Evolutionary conservation across 306 rosid genomes (phyloP).

Genomic region (Dalbergia cochinchinensis): DNA sequence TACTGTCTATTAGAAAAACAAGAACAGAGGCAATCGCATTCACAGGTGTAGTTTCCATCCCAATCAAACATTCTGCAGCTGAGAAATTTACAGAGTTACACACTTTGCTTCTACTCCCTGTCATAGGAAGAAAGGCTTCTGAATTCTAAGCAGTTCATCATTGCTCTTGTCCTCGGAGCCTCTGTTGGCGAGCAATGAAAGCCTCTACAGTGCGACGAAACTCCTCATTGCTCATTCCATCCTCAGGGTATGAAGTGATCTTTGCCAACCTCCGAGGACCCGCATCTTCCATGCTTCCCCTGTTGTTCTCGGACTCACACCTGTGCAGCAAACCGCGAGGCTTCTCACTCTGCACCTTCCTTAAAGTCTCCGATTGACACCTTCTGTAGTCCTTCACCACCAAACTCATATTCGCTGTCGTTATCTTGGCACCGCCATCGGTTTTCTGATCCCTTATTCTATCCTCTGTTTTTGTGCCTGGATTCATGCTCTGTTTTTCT

Average conservation of each 20-base stretch:
- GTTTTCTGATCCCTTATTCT: not conserved
- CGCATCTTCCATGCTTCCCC: not conserved
- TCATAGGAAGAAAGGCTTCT: not conserved
- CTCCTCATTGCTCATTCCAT: slow-evolving; percentile 81
- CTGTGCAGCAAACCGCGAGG: slow-evolving; percentile 44
- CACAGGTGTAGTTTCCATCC: slow-evolving; percentile 2
- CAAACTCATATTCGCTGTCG: not conserved
- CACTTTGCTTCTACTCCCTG: not conserved
- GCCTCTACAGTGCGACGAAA: slow-evolving; percentile 75
- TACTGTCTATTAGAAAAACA: not conserved
- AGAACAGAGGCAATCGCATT: slow-evolving; percentile 8
- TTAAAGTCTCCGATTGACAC: slow-evolving; percentile 58
- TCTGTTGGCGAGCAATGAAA: slow-evolving; percentile 89
- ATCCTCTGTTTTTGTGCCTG: not conserved
- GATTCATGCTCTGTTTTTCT: slow-evolving; percentile 8
- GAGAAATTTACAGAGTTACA: too few relatives aligned
- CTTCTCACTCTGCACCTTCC: slow-evolving; percentile 36
- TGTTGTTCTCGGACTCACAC: slow-evolving; percentile 62
- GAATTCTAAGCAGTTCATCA: not conserved
- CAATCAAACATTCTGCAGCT: too few relatives aligned
- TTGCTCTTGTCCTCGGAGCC: slow-evolving; percentile 62
- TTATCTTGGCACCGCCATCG: not conserved
- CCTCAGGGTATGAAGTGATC: slow-evolving; percentile 57
- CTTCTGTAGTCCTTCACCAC: slow-evolving; percentile 54
- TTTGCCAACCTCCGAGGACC: not conserved